Base-by-base conservation (phyloP, 2,329 filamentous ascomycete species). In the Fusarium euwallaceae region DNA sequence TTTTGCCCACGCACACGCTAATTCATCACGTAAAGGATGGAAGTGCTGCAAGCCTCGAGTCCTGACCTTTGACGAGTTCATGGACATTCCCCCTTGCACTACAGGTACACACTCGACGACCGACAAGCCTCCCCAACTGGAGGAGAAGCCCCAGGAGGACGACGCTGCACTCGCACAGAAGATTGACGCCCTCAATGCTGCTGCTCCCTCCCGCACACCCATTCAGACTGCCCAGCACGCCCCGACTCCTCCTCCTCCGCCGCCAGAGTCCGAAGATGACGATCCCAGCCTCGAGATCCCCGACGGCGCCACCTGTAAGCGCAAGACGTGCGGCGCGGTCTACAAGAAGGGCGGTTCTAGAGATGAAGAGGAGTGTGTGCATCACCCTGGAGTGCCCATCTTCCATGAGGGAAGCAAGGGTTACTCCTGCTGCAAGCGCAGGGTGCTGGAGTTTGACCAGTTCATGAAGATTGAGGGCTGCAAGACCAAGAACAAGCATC, bases 351-450 rank as follows among this genome's bases (percentile, higher is more conserved):
- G 89, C 0, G 81, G 86, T 51, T 83, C 86, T 37, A 87, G 94
- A 74, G 91, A 93, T 36, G 89, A 87, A 1, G 95, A 98, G 86
- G 88, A 90, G 71, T 99, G 97, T 81, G 88, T 94, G 56, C 92
- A 97, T 80, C 97, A 99, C 84, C 95, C 97, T 0, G 97, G 97
- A 6, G 91, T 89, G 24, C 94, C 97, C 27, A 92, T 99, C 76
- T 99, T 99, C 86, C 97, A 99, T 83, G 97, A 99, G 86, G 97
- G 97, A 39, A 97, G 94, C 85, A 99, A 99, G 87, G 97, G 97
- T 1, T 99, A 97, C 88, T 95, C 92, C 69, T 99, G 97, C 87
- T 99, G 97, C 86, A 98, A 98, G 89, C 89, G 95, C 78, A 90
- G 95, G 41, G 97, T 99, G 67, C 86, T 99, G 69, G 97, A 99